Evolutionary conservation across 768 basidiomycete genomes (phyloP).

Genomic region (Amanita polypyramis): DNA sequence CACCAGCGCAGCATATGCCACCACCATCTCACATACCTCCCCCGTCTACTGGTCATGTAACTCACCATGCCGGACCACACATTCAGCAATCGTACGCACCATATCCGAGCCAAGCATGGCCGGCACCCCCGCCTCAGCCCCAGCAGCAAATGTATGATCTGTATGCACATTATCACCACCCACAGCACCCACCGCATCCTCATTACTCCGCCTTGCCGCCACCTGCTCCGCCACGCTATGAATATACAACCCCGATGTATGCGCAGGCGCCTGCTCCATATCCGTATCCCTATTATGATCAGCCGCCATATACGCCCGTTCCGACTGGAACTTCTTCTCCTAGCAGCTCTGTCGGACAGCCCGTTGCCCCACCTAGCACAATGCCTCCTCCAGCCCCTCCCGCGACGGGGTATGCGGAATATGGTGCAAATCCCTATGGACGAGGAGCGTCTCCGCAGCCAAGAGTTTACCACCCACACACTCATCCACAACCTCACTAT

Average conservation of each 20-base stretch:
- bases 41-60: conserved; percentile 5
- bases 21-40: conserved; percentile 8
- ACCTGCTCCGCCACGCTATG: conserved; percentile 17
- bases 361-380: conserved; percentile 2
- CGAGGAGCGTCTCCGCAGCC: conserved; percentile 8
- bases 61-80: conserved; percentile 4
- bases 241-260: conserved; percentile 19
- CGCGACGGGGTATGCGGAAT: conserved; percentile 2
- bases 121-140: conserved; percentile 9
- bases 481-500: conserved; percentile 11
- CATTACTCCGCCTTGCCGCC: conserved; percentile 15
- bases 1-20: conserved; percentile 10
- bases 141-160: conserved; percentile 12
- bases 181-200: conserved; percentile 13
- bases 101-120: conserved; percentile 10
- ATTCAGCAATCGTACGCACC: conserved; percentile 7
- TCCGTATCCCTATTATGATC: conserved; percentile 15
- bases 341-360: neutral
- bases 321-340: conserved; percentile 1
- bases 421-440: neutral
- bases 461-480: conserved; percentile 10
- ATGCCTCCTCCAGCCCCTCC: conserved; percentile 10
- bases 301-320: conserved; percentile 12
- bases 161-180: conserved; percentile 12
- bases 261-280: conserved; percentile 16